phyloP scores from a whole-genome alignment of 768 basidiomycete species.

The Collybia mongolica region DNA sequence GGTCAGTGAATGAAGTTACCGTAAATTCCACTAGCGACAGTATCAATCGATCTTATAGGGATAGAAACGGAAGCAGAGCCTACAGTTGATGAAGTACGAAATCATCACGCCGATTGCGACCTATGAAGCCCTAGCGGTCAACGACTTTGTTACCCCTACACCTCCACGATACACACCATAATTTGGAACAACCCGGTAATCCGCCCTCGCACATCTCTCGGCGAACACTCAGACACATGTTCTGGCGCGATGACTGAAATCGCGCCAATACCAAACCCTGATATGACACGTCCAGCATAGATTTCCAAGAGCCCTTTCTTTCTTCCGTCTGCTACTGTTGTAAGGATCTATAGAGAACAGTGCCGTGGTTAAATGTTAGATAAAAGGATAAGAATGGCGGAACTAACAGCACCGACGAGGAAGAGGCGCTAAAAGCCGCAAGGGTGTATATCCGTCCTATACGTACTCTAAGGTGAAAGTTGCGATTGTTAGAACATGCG shows the following conservation, averaged over 20 bases:
- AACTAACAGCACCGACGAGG: slow-evolving; percentile 64
- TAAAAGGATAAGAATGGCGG: neutral
- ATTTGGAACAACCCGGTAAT: slow-evolving; percentile 88
- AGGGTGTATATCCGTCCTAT: slow-evolving; percentile 70
- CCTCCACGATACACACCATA: slow-evolving; percentile 45
- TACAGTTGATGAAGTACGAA: slow-evolving; percentile 79
- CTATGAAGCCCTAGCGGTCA: slow-evolving; percentile 15
- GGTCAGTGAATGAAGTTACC: too few species aligned
- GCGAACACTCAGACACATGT: slow-evolving; percentile 84
- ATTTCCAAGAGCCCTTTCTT: slow-evolving; percentile 63
- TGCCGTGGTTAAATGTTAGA: neutral
- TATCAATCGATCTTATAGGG: too few species aligned
- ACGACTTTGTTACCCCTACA: neutral
- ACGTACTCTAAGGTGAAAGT: slow-evolving; percentile 36
- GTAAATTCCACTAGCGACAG: too few species aligned
- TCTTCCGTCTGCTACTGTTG: slow-evolving; percentile 64
- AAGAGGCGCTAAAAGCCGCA: slow-evolving; percentile 62
- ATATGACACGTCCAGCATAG: slow-evolving; percentile 77
- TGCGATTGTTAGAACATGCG: too few species aligned
- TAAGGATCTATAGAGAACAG: slow-evolving; percentile 58
- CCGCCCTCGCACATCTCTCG: slow-evolving; percentile 82
- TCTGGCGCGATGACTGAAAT: slow-evolving; percentile 81
- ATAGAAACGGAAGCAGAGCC: slow-evolving; percentile 27
- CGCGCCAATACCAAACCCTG: slow-evolving; percentile 79
- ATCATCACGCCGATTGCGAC: slow-evolving; percentile 82